phyloP scores from a whole-genome alignment of 139 green algal genomes.

The Gonium pectorale region DNA sequence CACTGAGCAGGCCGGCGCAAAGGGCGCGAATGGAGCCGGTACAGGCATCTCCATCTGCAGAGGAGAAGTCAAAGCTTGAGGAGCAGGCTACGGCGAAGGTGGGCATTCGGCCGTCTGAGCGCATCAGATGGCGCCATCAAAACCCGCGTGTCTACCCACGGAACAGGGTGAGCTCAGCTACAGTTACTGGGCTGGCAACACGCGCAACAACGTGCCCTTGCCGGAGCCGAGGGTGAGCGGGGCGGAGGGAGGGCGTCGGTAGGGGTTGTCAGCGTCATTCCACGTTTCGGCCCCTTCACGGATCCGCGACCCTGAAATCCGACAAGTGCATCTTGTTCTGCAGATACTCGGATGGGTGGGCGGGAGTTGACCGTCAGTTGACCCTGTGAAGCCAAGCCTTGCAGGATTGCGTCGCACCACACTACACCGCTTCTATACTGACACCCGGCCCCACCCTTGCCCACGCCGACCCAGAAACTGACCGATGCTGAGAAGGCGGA shows the following conservation, averaged over 20 bases:
- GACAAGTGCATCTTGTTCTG: too few relatives aligned
- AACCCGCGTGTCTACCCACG: neutral
- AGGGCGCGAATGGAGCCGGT: neutral
- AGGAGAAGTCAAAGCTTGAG: conserved; percentile 41
- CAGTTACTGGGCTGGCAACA: conserved; percentile 29
- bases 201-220: neutral
- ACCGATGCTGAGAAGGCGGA: conserved; percentile 41
- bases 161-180: conserved; percentile 40
- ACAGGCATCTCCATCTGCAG: neutral
- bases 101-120: neutral
- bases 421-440: too few relatives aligned
- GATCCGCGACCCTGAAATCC: too few relatives aligned
- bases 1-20: too few relatives aligned
- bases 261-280: too few relatives aligned
- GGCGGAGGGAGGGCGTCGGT: too few relatives aligned
- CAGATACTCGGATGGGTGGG: too few relatives aligned
- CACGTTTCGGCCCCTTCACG: too few relatives aligned
- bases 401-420: too few relatives aligned
- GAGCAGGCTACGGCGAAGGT: conserved; percentile 55
- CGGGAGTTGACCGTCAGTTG: too few relatives aligned
- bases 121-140: neutral
- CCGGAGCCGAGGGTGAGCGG: conserved; percentile 34
- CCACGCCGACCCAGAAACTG: conserved; percentile 45
- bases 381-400: too few relatives aligned
- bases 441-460: neutral